Evolutionary conservation across 495 filamentous ascomycete species (phyloP).

Genomic region (Venustampulla echinocandica): DNA sequence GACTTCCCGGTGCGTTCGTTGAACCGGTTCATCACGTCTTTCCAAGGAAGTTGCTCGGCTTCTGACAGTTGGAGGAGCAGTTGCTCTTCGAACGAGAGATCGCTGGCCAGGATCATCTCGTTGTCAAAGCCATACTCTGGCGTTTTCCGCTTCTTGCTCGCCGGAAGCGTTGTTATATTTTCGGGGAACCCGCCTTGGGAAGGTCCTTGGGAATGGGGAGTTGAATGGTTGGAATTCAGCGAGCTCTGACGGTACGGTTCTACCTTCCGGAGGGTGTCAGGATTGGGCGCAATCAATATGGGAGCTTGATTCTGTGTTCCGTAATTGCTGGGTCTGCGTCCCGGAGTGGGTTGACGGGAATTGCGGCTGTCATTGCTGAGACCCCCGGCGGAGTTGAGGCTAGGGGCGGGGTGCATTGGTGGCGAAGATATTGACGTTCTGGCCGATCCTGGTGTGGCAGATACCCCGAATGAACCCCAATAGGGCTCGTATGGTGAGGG

Average conservation of each 20-base stretch:
- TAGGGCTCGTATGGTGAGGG: constrained; percentile 8
- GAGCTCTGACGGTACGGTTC: constrained; percentile 8
- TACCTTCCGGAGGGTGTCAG: constrained; percentile 5
- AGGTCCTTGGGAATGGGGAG: not conserved
- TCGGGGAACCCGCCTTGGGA: constrained; percentile 1
- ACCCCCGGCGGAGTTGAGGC: constrained; percentile 6
- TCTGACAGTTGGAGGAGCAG: constrained; percentile 12
- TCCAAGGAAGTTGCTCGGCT: constrained; percentile 12
- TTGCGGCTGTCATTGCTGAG: constrained; percentile 2
- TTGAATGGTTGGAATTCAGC: constrained; percentile 1
- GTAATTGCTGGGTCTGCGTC: constrained; percentile 2
- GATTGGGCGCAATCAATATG: constrained; percentile 17
- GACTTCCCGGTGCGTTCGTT: constrained; percentile 4
- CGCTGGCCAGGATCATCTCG: not conserved
- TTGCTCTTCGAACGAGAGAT: constrained; percentile 7
- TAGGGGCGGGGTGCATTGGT: constrained; percentile 8
- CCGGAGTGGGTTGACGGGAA: constrained; percentile 1
- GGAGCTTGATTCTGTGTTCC: constrained; percentile 10
- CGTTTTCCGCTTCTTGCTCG: constrained; percentile 1
- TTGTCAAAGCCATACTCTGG: not conserved
- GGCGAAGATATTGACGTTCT: constrained; percentile 8
- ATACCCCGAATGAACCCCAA: constrained; percentile 13
- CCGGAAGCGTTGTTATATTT: not conserved
- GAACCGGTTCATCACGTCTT: constrained; percentile 11
- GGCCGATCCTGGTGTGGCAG: constrained; percentile 6